These are phyloP conservation scores for Lignosus rhinocerotis DNA, from an alignment of 1,284 basidiomycete genomes.

Conservation along the genomic window DNA sequence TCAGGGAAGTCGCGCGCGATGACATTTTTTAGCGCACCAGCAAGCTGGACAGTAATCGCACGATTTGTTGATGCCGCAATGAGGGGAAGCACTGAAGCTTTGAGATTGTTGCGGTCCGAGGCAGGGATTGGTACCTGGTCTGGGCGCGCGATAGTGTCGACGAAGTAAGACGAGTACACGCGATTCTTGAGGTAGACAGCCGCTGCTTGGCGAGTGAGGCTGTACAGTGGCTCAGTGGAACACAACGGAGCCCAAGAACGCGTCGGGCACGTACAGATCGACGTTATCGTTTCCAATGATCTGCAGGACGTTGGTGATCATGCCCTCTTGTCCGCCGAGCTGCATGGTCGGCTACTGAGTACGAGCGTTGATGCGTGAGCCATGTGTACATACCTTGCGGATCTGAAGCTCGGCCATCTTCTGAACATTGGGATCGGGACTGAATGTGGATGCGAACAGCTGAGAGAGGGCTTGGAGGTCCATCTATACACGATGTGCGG, in stretches of 20 bases:
- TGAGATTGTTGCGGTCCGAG: constrained; percentile 71
- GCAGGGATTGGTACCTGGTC: constrained; percentile 61
- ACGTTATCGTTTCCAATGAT: constrained; percentile 76
- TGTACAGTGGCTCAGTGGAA: constrained; percentile 32
- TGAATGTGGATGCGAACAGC: constrained; percentile 78
- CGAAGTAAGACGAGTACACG: constrained; percentile 60
- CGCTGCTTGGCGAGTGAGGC: constrained; percentile 76
- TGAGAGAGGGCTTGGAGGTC: constrained; percentile 75
- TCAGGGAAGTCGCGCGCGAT: constrained; percentile 76
- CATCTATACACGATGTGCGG: constrained; percentile 44
- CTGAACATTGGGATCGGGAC: constrained; percentile 82
- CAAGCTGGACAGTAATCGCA: constrained; percentile 74
- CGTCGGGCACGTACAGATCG: constrained; percentile 66
- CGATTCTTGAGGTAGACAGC: constrained; percentile 88
- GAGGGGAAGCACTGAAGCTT: constrained; percentile 63
- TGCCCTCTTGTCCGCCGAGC: constrained; percentile 77
- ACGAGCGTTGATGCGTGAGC: constrained; percentile 1
- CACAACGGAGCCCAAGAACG: constrained; percentile 32
- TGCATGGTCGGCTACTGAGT: constrained; percentile 32
- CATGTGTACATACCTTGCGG: constrained; percentile 58
- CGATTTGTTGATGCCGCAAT: constrained; percentile 67
- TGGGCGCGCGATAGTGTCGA: constrained; percentile 50
- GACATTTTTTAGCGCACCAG: constrained; percentile 67
- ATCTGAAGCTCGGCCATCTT: constrained; percentile 82
- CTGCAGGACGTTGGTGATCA: constrained; percentile 76